A percentile compares a stretch with the other conserved stretches of the same genome.
Conservation (phyloP, 768 basidiomycete species). For the Strobilomyces confusus region DNA sequence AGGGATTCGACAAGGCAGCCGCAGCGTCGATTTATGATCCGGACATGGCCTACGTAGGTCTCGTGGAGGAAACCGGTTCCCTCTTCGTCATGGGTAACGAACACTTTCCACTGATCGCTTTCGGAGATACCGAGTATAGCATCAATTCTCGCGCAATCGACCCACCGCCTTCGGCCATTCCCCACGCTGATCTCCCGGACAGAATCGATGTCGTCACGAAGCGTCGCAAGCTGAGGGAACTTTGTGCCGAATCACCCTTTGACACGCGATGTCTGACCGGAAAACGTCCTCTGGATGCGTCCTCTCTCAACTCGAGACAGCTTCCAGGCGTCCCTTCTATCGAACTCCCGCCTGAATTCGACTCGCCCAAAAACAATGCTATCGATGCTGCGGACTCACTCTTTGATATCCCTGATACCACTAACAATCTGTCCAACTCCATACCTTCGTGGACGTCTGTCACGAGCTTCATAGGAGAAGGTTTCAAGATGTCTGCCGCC, state of each 20-base stretch:
- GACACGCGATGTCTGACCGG: slow-evolving; percentile 64
- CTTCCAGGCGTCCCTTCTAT: slow-evolving; percentile 53
- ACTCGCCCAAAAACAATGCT: slow-evolving; percentile 5
- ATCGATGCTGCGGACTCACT: slow-evolving; percentile 15
- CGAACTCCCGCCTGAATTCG: slow-evolving; percentile 27
- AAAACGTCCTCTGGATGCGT: slow-evolving; percentile 49
- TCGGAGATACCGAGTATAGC: slow-evolving; percentile 45
- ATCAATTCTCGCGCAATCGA: slow-evolving; percentile 33
- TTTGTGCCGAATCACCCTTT: slow-evolving; percentile 35
- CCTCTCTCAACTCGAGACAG: slow-evolving; percentile 48
- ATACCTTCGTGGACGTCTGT: slow-evolving; percentile 17
- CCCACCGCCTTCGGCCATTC: slow-evolving; percentile 30
- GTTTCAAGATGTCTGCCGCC: slow-evolving; percentile 11
- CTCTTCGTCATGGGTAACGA: slow-evolving; percentile 84
- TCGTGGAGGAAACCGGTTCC: slow-evolving; percentile 65
- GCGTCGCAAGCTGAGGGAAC: slow-evolving; percentile 40
- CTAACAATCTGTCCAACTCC: slow-evolving; percentile 9
- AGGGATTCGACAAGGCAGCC: slow-evolving; percentile 35
- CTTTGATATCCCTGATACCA: slow-evolving; percentile 16
- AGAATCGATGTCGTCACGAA: slow-evolving; percentile 44
- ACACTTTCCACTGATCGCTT: slow-evolving; percentile 78
- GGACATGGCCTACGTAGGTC: slow-evolving; percentile 76
- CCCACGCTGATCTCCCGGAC: slow-evolving; percentile 33
- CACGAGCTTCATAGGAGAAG: slow-evolving; percentile 9
- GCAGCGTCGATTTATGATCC: slow-evolving; percentile 38